Conservation (phyloP, 2,329 filamentous ascomycete genomes). For the Aspergillus sergii region DNA sequence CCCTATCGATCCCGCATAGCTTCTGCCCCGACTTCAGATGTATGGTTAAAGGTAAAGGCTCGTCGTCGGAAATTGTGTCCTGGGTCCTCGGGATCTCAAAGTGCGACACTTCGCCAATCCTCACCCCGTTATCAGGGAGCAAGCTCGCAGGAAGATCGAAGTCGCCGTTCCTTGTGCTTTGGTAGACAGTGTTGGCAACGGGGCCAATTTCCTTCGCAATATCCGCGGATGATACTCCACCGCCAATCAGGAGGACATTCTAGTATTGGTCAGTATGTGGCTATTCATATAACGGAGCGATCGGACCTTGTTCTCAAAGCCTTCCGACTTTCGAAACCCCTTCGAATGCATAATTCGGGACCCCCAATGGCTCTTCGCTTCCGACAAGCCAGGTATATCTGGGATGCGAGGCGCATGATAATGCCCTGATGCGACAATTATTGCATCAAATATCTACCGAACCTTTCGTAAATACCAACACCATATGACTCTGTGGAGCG, state of each 20-base stretch:
- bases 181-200: conserved; percentile 50
- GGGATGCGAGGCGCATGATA: conserved; percentile 57
- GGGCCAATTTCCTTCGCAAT: conserved; percentile 56
- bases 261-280: conserved; percentile 20
- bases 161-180: conserved; percentile 61
- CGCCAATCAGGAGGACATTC: conserved; percentile 60
- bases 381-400: conserved; percentile 50
- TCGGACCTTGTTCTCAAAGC: conserved; percentile 58
- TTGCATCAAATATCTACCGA: conserved; percentile 48
- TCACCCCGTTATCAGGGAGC: conserved; percentile 56
- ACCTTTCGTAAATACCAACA: background rate
- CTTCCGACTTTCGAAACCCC: conserved; percentile 49
- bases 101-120: conserved; percentile 55
- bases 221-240: conserved; percentile 58
- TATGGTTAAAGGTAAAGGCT: conserved; percentile 53
- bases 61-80: conserved; percentile 15
- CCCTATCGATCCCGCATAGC: conserved; percentile 60
- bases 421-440: conserved; percentile 58
- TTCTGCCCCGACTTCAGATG: conserved; percentile 56
- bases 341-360: conserved; percentile 55
- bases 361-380: conserved; percentile 52
- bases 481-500: background rate
- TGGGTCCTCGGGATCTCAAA: conserved; percentile 41
- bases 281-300: background rate
- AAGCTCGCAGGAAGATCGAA: conserved; percentile 60